Evolutionary conservation across 2,329 filamentous ascomycete species (phyloP), one percentile per base, ranked within the genome.

Genomic region (Geoglossum cookeanum): DNA sequence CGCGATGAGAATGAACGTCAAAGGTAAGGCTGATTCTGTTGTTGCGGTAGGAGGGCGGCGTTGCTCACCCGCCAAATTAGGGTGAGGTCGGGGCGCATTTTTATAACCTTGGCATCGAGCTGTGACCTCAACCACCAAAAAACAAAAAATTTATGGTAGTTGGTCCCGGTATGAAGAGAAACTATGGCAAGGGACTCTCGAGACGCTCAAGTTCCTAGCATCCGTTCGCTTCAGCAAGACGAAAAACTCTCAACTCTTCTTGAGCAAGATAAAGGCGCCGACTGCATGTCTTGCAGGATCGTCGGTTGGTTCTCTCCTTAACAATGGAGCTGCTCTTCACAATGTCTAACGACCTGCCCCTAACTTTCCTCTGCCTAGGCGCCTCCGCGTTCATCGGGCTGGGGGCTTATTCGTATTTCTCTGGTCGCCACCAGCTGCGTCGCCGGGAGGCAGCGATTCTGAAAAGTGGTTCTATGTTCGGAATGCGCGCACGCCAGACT

Each of bases 371-470:
- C 48, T 32, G n/a, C 32, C 37, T 63, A 90, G 86, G 86, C 49
- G 83, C 84, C 65, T 77, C 81, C 44, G 84, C 85, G 0, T 88
- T 92, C 61, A 73, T 87, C 58, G 84, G 84, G 1, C 78, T 91
- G 15, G 86, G 81, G 3, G 81, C 76, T 0, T 92, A 90, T 70
- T 89, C 81, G 68, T 90, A 89, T 70, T 74, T 81, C 60, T 85
- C 84, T 2, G 87, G 87, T 58, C 84, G 82, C 69, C 73, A 74
- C 55, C 85, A 90, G 68, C 78, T 92, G 33, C 76, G 81, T 63
- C 74, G 76, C 63, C 83, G 87, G 67, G 75, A 78, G 60, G 73
- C 75, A n/a, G 64, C 65, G 59, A 87, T 90, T 60, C 70, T 87
- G 59, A 74, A 78, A 65, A 85, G 83, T 70, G 78, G 79, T 52